Evolutionary conservation across 768 basidiomycete genomes (phyloP).

Genomic region (Cytidiella melzeri): DNA sequence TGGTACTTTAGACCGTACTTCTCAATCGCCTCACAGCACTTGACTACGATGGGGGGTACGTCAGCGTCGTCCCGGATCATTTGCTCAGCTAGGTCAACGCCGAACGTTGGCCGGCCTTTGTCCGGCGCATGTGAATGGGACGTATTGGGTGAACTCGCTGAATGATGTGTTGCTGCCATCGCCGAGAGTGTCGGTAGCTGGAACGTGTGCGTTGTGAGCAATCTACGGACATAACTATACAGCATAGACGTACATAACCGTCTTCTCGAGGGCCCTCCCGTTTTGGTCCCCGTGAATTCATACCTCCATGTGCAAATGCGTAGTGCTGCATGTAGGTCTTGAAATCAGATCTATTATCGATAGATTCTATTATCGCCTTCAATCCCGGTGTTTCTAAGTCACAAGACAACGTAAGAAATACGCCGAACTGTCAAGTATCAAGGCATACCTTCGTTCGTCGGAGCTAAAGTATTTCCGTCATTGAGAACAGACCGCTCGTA

Average conservation of each 20-base stretch:
- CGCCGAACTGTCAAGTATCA: neutral
- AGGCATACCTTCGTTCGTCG: constrained; percentile 42
- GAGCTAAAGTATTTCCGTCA: constrained; percentile 81
- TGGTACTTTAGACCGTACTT: constrained; percentile 76
- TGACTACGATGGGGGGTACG: constrained; percentile 79
- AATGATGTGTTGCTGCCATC: constrained; percentile 35
- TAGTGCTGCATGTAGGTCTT: constrained; percentile 98
- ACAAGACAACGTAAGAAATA: neutral
- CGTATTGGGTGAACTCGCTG: constrained; percentile 23
- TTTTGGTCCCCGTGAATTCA: constrained; percentile 60
- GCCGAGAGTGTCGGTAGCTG: constrained; percentile 48
- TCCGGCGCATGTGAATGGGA: constrained; percentile 36
- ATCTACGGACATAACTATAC: constrained; percentile 2
- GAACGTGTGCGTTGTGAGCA: constrained; percentile 6
- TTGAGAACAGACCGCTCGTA: constrained; percentile 87
- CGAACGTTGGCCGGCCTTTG: constrained; percentile 80
- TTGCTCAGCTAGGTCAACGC: constrained; percentile 87
- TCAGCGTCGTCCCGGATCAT: constrained; percentile 89
- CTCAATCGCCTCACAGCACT: constrained; percentile 91
- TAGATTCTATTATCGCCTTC: constrained; percentile 81
- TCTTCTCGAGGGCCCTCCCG: constrained; percentile 88
- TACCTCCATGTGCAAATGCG: constrained; percentile 75
- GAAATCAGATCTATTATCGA: constrained; percentile 94
- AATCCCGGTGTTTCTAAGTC: constrained; percentile 53
- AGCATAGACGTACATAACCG: constrained; percentile 69